These are phyloP conservation scores for Fusarium penzigii DNA, from an alignment of 2,329 filamentous ascomycete species.

Conservation along the genomic window DNA sequence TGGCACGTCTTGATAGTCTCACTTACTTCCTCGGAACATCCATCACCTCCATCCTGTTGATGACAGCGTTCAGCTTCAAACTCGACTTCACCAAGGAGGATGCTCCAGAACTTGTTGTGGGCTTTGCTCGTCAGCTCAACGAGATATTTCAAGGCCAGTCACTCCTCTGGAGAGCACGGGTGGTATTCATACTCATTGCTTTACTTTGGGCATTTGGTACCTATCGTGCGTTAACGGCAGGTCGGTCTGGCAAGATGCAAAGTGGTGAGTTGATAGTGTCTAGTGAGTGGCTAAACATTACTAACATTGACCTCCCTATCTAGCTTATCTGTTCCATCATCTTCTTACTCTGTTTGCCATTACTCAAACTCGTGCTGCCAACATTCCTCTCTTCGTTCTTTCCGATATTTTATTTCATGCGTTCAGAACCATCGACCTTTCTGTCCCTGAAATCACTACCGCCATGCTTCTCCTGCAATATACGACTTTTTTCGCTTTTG, in stretches of 20 bases:
- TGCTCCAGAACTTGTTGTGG: slow-evolving; percentile 75
- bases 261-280: slow-evolving; percentile 29
- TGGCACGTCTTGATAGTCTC: slow-evolving; percentile 43
- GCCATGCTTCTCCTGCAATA: slow-evolving; percentile 78
- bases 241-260: slow-evolving; percentile 22
- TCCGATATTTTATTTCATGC: slow-evolving; percentile 62
- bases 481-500: slow-evolving; percentile 84
- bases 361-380: slow-evolving; percentile 83
- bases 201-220: slow-evolving; percentile 40
- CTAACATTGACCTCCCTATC: neutral
- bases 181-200: slow-evolving; percentile 51
- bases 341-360: slow-evolving; percentile 77
- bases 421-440: slow-evolving; percentile 49
- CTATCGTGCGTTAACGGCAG: slow-evolving; percentile 38
- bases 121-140: slow-evolving; percentile 43
- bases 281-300: neutral
- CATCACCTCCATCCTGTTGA: slow-evolving; percentile 44
- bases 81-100: slow-evolving; percentile 85
- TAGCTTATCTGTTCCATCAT: slow-evolving; percentile 60
- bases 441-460: slow-evolving; percentile 61
- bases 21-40: slow-evolving; percentile 44
- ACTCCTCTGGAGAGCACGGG: slow-evolving; percentile 50
- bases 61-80: slow-evolving; percentile 78
- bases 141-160: slow-evolving; percentile 44
- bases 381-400: slow-evolving; percentile 81